Conservation (phyloP, 768 basidiomycete species). For the Hortiboletus flavorubellus region DNA sequence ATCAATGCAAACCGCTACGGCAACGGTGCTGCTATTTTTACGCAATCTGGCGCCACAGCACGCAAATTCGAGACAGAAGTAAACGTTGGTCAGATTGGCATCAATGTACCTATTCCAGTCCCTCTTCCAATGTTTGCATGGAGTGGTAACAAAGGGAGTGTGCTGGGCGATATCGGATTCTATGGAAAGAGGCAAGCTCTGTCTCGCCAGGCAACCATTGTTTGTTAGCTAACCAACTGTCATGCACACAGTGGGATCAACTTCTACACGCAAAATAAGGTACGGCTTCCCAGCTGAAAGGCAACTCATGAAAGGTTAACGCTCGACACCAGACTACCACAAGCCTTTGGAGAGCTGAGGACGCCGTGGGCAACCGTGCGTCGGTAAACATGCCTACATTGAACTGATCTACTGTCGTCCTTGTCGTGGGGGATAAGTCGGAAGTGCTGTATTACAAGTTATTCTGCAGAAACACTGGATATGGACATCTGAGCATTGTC, state of each 20-base stretch:
- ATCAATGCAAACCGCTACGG: constrained; percentile 91
- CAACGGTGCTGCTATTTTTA: constrained; percentile 95
- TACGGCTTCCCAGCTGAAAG: constrained; percentile 18
- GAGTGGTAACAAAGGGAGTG: constrained; percentile 92
- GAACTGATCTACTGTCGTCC: constrained; percentile 25
- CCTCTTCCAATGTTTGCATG: constrained; percentile 94
- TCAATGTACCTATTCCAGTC: constrained; percentile 92
- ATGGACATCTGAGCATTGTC: not conserved
- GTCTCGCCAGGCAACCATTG: not conserved
- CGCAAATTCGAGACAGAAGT: constrained; percentile 87
- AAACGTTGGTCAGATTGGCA: constrained; percentile 89
- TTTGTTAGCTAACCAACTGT: not conserved
- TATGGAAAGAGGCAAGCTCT: constrained; percentile 75
- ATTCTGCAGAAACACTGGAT: not conserved
- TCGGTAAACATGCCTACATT: constrained; percentile 86
- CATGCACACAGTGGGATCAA: constrained; percentile 64
- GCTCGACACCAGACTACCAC: constrained; percentile 69
- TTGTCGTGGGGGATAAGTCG: not conserved
- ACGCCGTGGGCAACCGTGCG: constrained; percentile 75
- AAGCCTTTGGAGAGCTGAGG: constrained; percentile 87
- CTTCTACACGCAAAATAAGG: constrained; percentile 97
- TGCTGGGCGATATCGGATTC: constrained; percentile 84
- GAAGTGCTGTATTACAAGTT: constrained; percentile 10
- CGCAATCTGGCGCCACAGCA: constrained; percentile 92
- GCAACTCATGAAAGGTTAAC: constrained; percentile 5